A percentile compares a stretch with the other conserved stretches of the same genome.
Evolutionary conservation across 2,329 filamentous ascomycete species (phyloP).

Genomic region (Incumbomyces delicatus): DNA sequence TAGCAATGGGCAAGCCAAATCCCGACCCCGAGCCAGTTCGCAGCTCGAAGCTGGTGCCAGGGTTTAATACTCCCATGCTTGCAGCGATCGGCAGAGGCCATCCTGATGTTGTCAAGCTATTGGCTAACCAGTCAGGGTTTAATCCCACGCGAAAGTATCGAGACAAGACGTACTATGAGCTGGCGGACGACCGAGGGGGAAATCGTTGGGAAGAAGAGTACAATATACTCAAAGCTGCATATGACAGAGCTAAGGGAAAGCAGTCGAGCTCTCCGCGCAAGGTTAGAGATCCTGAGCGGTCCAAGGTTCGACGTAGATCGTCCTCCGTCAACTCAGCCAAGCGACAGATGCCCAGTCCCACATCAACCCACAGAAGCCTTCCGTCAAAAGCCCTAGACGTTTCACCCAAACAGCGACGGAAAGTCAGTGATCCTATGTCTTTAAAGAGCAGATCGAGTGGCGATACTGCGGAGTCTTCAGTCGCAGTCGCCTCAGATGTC

Average conservation of each 20-base stretch:
- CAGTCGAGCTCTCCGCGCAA: constrained; percentile 29
- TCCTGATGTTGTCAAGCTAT: constrained; percentile 69
- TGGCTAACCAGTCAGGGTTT: constrained; percentile 68
- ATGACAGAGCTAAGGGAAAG: constrained; percentile 30
- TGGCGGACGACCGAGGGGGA: constrained; percentile 71
- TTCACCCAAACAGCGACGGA: constrained; percentile 8
- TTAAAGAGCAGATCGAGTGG: neutral
- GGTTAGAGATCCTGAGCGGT: constrained; percentile 31
- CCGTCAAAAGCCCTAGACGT: constrained; percentile 13
- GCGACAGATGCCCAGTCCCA: constrained; percentile 16
- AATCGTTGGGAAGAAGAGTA: constrained; percentile 87
- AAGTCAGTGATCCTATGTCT: constrained; percentile 4
- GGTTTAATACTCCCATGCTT: constrained; percentile 83
- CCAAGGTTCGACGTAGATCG: constrained; percentile 31
- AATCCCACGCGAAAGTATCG: constrained; percentile 68
- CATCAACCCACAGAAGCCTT: constrained; percentile 15
- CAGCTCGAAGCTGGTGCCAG: constrained; percentile 34
- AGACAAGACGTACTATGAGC: constrained; percentile 75
- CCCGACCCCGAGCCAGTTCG: constrained; percentile 61
- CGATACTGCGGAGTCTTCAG: constrained; percentile 10
- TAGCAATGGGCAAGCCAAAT: constrained; percentile 57
- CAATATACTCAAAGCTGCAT: constrained; percentile 62
- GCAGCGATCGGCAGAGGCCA: constrained; percentile 86
- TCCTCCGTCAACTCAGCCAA: constrained; percentile 28
- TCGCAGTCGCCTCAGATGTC: constrained; percentile 21